Evolutionary conservation across 352 stramenopile species (phyloP), one percentile per base, ranked within the genome.

Genomic region (Achlya hypogyna): DNA sequence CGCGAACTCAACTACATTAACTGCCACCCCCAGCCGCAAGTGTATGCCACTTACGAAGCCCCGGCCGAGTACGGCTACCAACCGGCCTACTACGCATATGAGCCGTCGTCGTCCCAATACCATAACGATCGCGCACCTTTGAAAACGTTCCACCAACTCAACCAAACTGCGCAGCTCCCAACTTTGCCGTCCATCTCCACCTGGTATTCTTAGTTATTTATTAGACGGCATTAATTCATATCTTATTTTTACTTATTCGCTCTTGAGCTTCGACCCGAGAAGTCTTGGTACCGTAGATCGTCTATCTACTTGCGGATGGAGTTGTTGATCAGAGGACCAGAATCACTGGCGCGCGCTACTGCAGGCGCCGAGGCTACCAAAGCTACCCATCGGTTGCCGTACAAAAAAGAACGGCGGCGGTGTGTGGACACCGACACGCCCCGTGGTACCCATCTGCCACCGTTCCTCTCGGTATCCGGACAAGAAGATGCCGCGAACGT

Each of bases 151-250:
- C 31, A 12, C 10, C 25, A 12, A 20, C 25, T 38, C 49, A 56
- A 10, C 16, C 49, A 56, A 35, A 16, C 31, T 10, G 49, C 49
- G 8, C 31, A 12, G 25, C 31, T 56, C 31, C 49, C 49, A 27
- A 27, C 38, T n/a, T 27, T 67, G 25, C 60, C 60, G 27, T 67
- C 60, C 14, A 67, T 67, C 32, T 67, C 60, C 18, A 59, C 60
- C n/a, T 67, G 60, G 60, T 67, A 67, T 52, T 54, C 38, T 29
- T 67, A 67, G 60, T 35, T 43, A 63, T 56, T 56, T 56, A 56
- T 56, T 65, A 65, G 35, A 34, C 22, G 9, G 53, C 40, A 43
- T 51, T 51, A 29, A 63, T 49, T 12, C 29, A 45, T 45, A 25
- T n/a, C 18, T 16, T 25, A 62, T 64, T 64, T 64, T 64, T 64